Evolutionary conservation across 352 stramenopile species (phyloP).

Genomic region (Phytophthora pistaciae): DNA sequence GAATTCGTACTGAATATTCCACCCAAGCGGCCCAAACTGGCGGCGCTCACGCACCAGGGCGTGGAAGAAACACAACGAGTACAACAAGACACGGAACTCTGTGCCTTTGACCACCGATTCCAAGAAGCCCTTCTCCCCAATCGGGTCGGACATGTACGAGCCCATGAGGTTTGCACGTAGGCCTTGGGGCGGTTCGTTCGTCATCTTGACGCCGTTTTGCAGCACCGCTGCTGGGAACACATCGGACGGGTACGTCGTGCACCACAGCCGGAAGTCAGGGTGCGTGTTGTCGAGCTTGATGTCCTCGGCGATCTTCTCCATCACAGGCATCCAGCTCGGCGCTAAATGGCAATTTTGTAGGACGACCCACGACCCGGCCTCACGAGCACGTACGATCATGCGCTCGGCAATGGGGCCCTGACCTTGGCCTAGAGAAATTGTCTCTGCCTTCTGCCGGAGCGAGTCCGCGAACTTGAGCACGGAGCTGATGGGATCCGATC

Average conservation of each 20-base stretch:
- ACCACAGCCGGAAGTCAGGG: slow-evolving; percentile 93
- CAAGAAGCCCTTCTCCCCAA: slow-evolving; percentile 91
- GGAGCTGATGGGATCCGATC: slow-evolving; percentile 92
- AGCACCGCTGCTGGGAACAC: slow-evolving; percentile 95
- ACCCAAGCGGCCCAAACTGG: slow-evolving; percentile 94
- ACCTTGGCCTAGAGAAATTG: slow-evolving; percentile 93
- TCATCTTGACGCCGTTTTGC: slow-evolving; percentile 98
- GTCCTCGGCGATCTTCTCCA: slow-evolving; percentile 93
- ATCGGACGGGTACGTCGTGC: slow-evolving; percentile 94
- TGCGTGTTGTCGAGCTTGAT: slow-evolving; percentile 88
- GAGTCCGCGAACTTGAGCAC: slow-evolving; percentile 92
- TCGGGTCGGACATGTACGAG: slow-evolving; percentile 93
- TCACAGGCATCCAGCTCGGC: slow-evolving; percentile 93
- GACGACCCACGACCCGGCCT: slow-evolving; percentile 92
- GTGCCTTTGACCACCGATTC: slow-evolving; percentile 77
- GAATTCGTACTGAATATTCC: slow-evolving; percentile 98
- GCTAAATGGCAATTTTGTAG: slow-evolving; percentile 93
- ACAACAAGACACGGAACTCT: slow-evolving; percentile 92
- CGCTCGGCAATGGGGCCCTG: slow-evolving; percentile 92
- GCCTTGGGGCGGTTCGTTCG: slow-evolving; percentile 94
- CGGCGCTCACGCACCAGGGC: slow-evolving; percentile 93
- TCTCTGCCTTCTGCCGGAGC: slow-evolving; percentile 79
- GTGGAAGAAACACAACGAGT: slow-evolving; percentile 93
- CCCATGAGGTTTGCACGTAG: slow-evolving; percentile 92
- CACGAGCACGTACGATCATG: slow-evolving; percentile 86